Evolutionary conservation across 768 basidiomycete genomes (phyloP).

Genomic region (Tubosaeta sp.): DNA sequence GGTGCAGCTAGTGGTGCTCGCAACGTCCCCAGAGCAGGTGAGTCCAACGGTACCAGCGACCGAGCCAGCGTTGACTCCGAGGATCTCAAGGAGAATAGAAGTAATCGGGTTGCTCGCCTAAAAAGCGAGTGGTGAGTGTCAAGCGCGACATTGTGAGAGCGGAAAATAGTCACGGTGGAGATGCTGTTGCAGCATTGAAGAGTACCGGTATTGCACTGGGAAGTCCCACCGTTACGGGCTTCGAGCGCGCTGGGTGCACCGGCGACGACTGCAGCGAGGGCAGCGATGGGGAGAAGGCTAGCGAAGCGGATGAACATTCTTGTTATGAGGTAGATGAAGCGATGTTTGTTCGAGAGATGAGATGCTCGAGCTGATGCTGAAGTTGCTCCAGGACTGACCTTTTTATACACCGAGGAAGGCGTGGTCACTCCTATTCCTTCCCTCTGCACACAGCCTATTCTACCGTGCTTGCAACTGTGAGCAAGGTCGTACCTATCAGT

Average conservation of each 20-base stretch:
- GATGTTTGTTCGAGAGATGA: too few relatives aligned
- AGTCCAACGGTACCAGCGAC: conserved; percentile 1
- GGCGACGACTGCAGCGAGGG: conserved; percentile 3
- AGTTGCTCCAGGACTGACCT: too few relatives aligned
- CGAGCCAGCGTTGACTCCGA: conserved; percentile 2
- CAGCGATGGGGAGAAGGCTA: conserved; percentile 8
- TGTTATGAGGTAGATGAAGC: not conserved
- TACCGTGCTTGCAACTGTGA: too few relatives aligned
- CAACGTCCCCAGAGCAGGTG: not conserved
- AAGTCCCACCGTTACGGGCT: not conserved
- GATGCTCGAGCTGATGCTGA: too few relatives aligned
- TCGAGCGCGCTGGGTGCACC: not conserved
- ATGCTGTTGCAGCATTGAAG: conserved; percentile 7
- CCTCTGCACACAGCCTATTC: too few relatives aligned
- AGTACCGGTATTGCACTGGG: conserved; percentile 8
- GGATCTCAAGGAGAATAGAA: not conserved
- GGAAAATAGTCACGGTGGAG: not conserved
- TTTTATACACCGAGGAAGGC: too few relatives aligned
- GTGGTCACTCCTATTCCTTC: too few relatives aligned
- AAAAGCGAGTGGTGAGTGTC: not conserved
- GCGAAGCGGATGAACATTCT: not conserved
- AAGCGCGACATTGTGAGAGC: too few relatives aligned
- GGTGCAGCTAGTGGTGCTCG: not conserved
- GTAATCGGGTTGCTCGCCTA: not conserved
- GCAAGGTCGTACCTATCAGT: too few relatives aligned